Evolutionary conservation across 2,329 filamentous ascomycete species (phyloP).

Genomic region (Triangularia setosa): DNA sequence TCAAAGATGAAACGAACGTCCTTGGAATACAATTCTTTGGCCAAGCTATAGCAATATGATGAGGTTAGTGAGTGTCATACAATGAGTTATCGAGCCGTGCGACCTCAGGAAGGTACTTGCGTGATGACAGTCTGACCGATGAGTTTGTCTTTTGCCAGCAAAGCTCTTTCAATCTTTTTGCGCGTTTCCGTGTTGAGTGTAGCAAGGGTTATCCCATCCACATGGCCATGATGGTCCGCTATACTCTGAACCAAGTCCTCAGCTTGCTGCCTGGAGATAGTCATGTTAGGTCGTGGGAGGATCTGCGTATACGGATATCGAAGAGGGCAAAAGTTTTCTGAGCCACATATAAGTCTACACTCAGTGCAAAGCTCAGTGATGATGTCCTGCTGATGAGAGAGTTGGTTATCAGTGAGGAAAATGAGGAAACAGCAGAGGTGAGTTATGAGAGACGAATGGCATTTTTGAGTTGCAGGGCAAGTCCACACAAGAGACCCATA

Average conservation of each 20-base stretch:
- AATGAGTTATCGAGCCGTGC: too few species aligned
- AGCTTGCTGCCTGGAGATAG: not conserved
- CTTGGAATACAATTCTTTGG: constrained; percentile 40
- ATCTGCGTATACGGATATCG: too few species aligned
- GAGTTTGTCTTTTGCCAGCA: not conserved
- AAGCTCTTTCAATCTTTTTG: not conserved
- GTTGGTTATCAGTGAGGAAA: not conserved
- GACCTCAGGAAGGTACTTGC: not conserved
- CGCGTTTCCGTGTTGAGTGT: not conserved
- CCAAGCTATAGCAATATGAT: constrained; percentile 31
- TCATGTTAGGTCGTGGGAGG: not conserved
- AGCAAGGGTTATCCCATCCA: not conserved
- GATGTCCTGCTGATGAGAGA: not conserved
- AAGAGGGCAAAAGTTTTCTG: too few species aligned
- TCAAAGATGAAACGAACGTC: constrained; percentile 49
- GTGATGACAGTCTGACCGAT: not conserved
- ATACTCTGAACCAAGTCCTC: not conserved
- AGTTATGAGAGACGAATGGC: not conserved
- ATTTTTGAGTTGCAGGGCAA: not conserved
- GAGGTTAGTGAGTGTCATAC: not conserved
- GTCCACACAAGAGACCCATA: not conserved
- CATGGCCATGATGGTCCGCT: not conserved
- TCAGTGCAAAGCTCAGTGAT: not conserved
- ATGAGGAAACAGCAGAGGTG: not conserved
- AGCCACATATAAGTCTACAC: not conserved